Evolutionary conservation across 192 early-diverging fungal species (phyloP), one percentile per base, ranked within the genome.

Genomic region (Lobosporangium transversale): DNA sequence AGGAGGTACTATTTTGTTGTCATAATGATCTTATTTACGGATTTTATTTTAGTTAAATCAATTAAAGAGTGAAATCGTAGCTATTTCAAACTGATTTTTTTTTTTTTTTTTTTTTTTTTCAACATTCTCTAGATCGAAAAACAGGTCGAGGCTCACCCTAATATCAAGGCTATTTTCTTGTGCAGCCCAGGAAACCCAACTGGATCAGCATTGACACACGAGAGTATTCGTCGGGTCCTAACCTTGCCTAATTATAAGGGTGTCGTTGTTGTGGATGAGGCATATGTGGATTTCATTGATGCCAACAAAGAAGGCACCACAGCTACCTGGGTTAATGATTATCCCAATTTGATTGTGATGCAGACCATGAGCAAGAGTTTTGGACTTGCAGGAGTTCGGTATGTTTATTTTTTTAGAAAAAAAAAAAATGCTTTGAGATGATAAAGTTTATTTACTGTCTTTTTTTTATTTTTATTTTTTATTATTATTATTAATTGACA

Each of bases 171-270:
- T 6, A 84, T 97, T 49, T 96, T 97, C 80, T 86, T 99, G 60
- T 99, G 98, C 80, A 97, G 95, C 24, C 98, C 98, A 26, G 98
- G 98, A 61, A 99, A 99, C 81, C 98, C 98, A 15, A 99, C 98
- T 0, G 95, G 95, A 32, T 96, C 96, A 18, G 75, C 83, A 15
- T 80, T 99, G 50, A 63, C 64, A 29, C 84, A 92, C 56, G 83
- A 82, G 12, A 92, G 92, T 47, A 90, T 97, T 36, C 57, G 75
- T 30, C 65, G 78, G 18, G 73, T 97, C 7, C 79, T 97, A 8
- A 87, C 93, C 23, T 84, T 85, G 68, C 80, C 83, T 36, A 84
- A 83, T 42, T 95, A 85, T 78, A 85, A 84, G 21, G 97, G 97
- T 4, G 67, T 99, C n/a, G 95, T 99, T 4, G 92, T 93, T 12